Percentiles rank a stretch among this genome's conserved stretches.
Conservation (phyloP, 352 stramenopile species). For the Blastocystis sp. region DNA sequence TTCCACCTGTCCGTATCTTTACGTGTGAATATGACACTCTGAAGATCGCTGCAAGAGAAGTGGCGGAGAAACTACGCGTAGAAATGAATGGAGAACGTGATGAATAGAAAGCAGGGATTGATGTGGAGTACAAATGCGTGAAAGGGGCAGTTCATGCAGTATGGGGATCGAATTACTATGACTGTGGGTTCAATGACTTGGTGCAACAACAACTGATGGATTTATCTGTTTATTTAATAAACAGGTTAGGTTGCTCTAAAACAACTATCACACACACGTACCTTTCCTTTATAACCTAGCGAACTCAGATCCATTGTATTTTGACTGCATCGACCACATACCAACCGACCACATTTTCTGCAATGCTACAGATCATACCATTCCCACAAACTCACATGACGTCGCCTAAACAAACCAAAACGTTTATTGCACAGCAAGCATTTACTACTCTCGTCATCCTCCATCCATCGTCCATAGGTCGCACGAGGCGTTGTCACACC, state of each 20-base stretch:
- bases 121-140: slow-evolving; percentile 19
- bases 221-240: slow-evolving; percentile 8
- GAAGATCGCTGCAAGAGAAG: not conserved
- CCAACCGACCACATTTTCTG: not conserved
- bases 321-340: not conserved
- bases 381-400: not conserved
- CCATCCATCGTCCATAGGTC: not conserved
- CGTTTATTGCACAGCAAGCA: not conserved
- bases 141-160: slow-evolving; percentile 19
- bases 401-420: not conserved
- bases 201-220: not conserved
- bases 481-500: not conserved
- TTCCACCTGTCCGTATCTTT: not conserved
- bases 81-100: not conserved
- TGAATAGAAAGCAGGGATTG: not conserved
- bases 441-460: slow-evolving; percentile 1
- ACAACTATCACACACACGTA: slow-evolving; percentile 11
- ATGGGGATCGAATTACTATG: slow-evolving; percentile 25
- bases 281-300: not conserved
- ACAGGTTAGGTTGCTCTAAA: not conserved
- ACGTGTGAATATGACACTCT: slow-evolving; percentile 22
- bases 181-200: slow-evolving; percentile 20
- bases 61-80: slow-evolving; percentile 1
- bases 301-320: not conserved
- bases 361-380: slow-evolving; percentile 9